These are phyloP conservation scores for Cyberlindnera subsufficiens DNA, from an alignment of 805 yeast species.

Conservation along the genomic window DNA sequence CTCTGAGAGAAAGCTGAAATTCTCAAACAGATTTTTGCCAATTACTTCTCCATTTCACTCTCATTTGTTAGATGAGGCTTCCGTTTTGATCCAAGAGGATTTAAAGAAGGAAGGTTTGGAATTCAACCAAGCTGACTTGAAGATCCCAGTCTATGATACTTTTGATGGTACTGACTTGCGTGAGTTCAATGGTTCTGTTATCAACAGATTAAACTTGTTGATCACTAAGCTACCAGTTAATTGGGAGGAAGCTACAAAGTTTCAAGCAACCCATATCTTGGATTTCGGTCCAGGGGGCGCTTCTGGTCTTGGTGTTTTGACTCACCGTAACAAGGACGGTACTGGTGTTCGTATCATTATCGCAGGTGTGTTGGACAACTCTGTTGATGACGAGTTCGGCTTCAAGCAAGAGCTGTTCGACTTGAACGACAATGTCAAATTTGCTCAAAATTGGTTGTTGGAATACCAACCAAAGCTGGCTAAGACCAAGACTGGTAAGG, in stretches of 20 bases:
- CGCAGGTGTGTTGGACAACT: conserved; percentile 82
- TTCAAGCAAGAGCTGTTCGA: conserved; percentile 94
- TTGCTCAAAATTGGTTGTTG: conserved; percentile 85
- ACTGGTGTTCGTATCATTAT: conserved; percentile 93
- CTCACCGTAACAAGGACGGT: conserved; percentile 98
- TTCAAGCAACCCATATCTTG: conserved; percentile 77
- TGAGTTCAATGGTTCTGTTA: conserved; percentile 44
- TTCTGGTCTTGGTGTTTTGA: conserved; percentile 91
- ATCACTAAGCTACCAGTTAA: conserved; percentile 86
- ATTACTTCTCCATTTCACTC: conserved; percentile 97
- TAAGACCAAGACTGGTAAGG: conserved; percentile 66
- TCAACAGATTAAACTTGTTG: conserved; percentile 68
- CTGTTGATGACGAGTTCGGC: conserved; percentile 77
- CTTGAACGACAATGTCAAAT: conserved; percentile 57
- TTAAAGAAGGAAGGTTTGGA: conserved; percentile 51
- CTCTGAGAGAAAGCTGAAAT: conserved; percentile 90
- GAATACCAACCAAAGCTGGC: conserved; percentile 84
- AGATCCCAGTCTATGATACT: conserved; percentile 90
- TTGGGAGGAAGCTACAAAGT: conserved; percentile 89
- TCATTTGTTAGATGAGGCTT: conserved; percentile 71
- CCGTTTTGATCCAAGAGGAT: conserved; percentile 60
- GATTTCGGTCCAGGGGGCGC: conserved; percentile 99
- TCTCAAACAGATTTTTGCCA: conserved; percentile 91
- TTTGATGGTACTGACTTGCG: conserved; percentile 78
- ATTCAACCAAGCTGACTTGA: conserved; percentile 48